A percentile compares a stretch with the other conserved stretches of the same genome.
Evolutionary conservation across 2,329 filamentous ascomycete species (phyloP).

Genomic region (Fusarium sp.): DNA sequence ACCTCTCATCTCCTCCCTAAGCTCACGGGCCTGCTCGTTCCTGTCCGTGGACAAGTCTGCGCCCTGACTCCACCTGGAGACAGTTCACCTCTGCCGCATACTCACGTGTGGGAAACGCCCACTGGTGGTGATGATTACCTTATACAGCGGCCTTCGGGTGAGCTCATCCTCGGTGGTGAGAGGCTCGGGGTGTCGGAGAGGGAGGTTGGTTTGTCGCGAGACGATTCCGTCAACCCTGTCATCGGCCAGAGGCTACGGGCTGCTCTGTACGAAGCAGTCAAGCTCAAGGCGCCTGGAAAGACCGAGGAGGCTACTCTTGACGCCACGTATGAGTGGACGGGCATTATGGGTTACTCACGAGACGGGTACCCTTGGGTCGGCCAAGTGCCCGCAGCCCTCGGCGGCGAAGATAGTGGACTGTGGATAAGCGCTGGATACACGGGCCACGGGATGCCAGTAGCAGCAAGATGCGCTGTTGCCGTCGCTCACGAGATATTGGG

Average conservation of each 20-base stretch:
- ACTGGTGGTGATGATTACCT: conserved; percentile 72
- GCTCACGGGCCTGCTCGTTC: conserved; percentile 76
- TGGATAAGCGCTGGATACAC: conserved; percentile 73
- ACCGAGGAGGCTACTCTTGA: conserved; percentile 56
- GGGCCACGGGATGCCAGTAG: conserved; percentile 79
- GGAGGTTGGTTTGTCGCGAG: conserved; percentile 64
- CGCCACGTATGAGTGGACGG: conserved; percentile 74
- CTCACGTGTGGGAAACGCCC: conserved; percentile 67
- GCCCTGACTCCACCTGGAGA: conserved; percentile 65
- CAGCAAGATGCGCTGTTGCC: conserved; percentile 70
- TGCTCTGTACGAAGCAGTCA: conserved; percentile 53
- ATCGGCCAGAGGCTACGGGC: conserved; percentile 64
- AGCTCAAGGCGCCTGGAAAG: conserved; percentile 48
- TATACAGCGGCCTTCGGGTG: conserved; percentile 68
- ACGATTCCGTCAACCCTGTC: conserved; percentile 62
- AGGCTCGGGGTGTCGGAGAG: conserved; percentile 60
- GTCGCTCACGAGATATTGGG: conserved; percentile 67
- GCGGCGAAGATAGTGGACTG: conserved; percentile 57
- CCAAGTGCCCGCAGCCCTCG: conserved; percentile 61
- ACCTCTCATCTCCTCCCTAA: conserved; percentile 76
- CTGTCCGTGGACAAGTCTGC: conserved; percentile 76
- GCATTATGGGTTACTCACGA: conserved; percentile 78
- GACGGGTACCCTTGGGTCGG: conserved; percentile 77
- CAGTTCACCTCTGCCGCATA: conserved; percentile 57
- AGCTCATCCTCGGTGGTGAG: conserved; percentile 75